phyloP scores from a whole-genome alignment of 805 yeast species.

The Yarrowia yakushimensis region DNA sequence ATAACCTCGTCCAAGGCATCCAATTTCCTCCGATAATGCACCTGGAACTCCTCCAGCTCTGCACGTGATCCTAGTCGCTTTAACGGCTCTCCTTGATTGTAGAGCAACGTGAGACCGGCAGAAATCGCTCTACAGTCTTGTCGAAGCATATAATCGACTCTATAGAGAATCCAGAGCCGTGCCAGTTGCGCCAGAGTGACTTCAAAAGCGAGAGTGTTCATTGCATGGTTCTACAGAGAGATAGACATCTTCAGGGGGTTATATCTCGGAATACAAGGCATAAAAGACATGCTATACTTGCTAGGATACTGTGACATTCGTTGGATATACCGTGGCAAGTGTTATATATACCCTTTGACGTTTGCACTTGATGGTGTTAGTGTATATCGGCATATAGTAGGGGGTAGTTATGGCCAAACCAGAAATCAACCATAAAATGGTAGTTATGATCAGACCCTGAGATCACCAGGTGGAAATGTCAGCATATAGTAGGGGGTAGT shows the following conservation, averaged over 20 bases:
- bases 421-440: too few relatives aligned
- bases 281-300: not conserved
- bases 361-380: conserved; percentile 1
- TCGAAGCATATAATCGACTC: not conserved
- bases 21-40: not conserved
- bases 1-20: conserved; percentile 1
- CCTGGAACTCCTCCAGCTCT: not conserved
- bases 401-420: too few relatives aligned
- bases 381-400: too few relatives aligned
- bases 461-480: too few relatives aligned
- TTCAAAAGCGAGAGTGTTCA: not conserved
- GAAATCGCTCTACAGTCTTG: conserved; percentile 5
- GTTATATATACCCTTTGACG: not conserved
- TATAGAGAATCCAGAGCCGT: not conserved
- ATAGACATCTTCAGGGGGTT: not conserved
- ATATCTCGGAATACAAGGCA: not conserved
- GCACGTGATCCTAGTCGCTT: not conserved
- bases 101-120: not conserved
- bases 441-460: too few relatives aligned
- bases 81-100: not conserved
- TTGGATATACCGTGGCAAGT: not conserved
- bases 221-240: not conserved
- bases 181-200: not conserved
- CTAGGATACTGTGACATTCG: not conserved
- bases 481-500: too few relatives aligned